Base-by-base conservation (phyloP, 768 basidiomycete genomes). In the Leccinum broughii region DNA sequence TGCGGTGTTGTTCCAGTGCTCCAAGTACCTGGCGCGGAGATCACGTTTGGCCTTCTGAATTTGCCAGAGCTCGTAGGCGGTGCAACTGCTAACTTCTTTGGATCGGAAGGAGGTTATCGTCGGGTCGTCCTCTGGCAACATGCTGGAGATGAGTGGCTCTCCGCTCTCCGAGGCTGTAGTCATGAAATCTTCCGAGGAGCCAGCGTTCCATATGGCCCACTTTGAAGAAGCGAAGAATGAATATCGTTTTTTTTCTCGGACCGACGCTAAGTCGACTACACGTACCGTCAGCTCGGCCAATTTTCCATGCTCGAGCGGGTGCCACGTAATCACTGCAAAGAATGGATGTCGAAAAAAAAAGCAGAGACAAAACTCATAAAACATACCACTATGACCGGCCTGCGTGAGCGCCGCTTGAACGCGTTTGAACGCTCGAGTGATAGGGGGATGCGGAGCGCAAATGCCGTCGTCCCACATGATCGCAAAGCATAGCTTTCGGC, bases 61-160 rank as follows among this genome's bases (percentile, higher is more conserved):
- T 65, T 89, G 83, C 89, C 89, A 93, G 20, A 88, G 77, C 52
- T 85, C 77, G 65, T 83, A 88, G 0, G 88, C 84, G 1, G 82
- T 79, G 11, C 78, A 62, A 8, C 72, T 68, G 17, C 68, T 54
- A 8, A 60, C 59, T 24, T 61, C 32, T 34, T 34, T 58, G 1
- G 76, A 69, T 11, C 70, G 67, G 60, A 75, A 62, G 4, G 34
- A 13, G 32, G 32, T 5, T 11, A 34, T 34, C 3, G 57, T 66
- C 15, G 68, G 32, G 28, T 67, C 57, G 34, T 72, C 64, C 4
- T 76, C 70, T 9, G 74, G 76, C 37, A 61, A 50, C 83, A 87
- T 85, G 22, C 34, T 34, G 1, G 68, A 60, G 26, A 88, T 76
- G 32, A 83, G 51, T 4, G 87, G 88, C 67, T 90, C 88, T n/a